Percentiles rank a stretch among this genome's conserved stretches.
phyloP scores from a whole-genome alignment of 164 flowering plant genomes.

The Litsea cubeba region DNA sequence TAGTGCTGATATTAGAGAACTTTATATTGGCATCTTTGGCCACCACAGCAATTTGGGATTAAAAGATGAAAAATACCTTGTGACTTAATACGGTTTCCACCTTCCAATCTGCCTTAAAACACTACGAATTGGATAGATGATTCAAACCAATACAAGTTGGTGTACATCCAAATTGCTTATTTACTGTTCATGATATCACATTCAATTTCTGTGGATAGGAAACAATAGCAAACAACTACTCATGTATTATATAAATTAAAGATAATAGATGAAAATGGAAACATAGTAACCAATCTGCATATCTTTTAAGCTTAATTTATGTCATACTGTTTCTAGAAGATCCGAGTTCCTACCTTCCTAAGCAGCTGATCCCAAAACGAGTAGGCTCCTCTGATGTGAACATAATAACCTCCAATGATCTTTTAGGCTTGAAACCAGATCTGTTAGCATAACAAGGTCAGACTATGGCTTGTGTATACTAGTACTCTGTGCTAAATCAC shows the following conservation, averaged over 20 bases:
- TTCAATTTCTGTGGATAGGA: too few relatives aligned
- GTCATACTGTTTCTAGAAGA: not conserved
- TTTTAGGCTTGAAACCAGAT: slow-evolving; percentile 79
- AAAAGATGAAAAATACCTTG: not conserved
- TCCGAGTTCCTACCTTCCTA: slow-evolving; percentile 75
- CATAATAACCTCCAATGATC: slow-evolving; percentile 78
- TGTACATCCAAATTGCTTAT: too few relatives aligned
- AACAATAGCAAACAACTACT: not conserved
- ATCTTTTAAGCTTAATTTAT: too few relatives aligned
- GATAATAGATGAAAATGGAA: not conserved
- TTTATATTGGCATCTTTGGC: not conserved
- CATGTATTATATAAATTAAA: not conserved
- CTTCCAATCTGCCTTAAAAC: not conserved
- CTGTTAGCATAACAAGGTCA: slow-evolving; percentile 33
- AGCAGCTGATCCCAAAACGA: slow-evolving; percentile 91
- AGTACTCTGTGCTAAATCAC: not conserved
- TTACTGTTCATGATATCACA: too few relatives aligned
- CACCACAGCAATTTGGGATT: not conserved
- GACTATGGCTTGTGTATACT: not conserved
- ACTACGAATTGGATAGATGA: not conserved
- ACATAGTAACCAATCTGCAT: not conserved
- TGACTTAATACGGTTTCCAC: not conserved
- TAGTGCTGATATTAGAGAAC: not conserved
- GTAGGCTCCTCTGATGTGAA: slow-evolving; percentile 99
- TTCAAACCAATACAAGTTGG: too few relatives aligned